phyloP scores from a whole-genome alignment of 345 rosid species.

The Linum usitatissimum region DNA sequence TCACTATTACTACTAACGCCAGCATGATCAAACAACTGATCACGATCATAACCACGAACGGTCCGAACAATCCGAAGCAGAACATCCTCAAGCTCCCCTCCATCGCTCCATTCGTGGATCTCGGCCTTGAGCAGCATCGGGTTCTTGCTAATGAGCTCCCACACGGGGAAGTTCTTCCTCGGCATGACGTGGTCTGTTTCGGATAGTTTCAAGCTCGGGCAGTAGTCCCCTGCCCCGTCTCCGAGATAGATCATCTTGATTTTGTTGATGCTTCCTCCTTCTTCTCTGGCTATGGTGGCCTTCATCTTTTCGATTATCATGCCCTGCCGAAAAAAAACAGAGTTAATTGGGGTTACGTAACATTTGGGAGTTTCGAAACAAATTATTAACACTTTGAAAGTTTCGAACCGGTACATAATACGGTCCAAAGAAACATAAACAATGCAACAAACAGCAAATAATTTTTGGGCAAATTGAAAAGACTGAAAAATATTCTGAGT shows the following conservation, averaged over 20 bases:
- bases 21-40: background rate
- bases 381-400: no score
- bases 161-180: constrained; percentile 19
- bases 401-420: no score
- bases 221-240: constrained; percentile 17
- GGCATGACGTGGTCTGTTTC: constrained; percentile 16
- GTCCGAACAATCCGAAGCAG: background rate
- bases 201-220: constrained; percentile 14
- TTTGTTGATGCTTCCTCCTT: background rate
- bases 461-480: no score
- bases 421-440: no score
- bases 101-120: constrained; percentile 16
- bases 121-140: constrained; percentile 13
- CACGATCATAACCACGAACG: no score
- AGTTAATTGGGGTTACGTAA: background rate
- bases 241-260: constrained; percentile 12
- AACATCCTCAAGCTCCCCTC: constrained; percentile 11
- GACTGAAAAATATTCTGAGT: no score
- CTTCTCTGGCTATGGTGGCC: constrained; percentile 3
- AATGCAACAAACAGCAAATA: no score
- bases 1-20: background rate
- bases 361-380: no score
- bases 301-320: constrained; percentile 18
- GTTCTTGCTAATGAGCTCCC: constrained; percentile 13
- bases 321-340: background rate